phyloP scores from a whole-genome alignment of 306 rosid genomes.

The Pyrus communis region DNA sequence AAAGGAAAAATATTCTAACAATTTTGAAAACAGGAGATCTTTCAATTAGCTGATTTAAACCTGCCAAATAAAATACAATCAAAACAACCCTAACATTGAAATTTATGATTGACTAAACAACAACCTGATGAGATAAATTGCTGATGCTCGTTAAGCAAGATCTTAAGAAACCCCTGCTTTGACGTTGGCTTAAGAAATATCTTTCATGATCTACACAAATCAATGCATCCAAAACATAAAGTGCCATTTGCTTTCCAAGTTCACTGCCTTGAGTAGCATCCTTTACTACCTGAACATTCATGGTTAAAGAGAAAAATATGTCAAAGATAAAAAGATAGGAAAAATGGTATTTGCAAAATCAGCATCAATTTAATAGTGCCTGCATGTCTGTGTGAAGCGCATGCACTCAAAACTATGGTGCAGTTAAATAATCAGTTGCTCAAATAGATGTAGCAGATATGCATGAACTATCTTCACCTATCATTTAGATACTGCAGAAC shows the following conservation, averaged over 20 bases:
- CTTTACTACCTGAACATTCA: constrained; percentile 60
- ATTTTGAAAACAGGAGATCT: neutral
- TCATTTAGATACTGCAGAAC: neutral
- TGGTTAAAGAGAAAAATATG: constrained; percentile 13
- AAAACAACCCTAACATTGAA: neutral
- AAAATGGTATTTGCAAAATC: neutral
- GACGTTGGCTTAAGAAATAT: constrained; percentile 81
- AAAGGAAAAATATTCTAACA: neutral
- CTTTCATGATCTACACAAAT: constrained; percentile 80
- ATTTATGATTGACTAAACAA: constrained; percentile 14
- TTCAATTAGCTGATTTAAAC: neutral
- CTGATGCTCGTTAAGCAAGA: constrained; percentile 72
- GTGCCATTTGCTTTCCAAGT: constrained; percentile 83
- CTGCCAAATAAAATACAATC: neutral
- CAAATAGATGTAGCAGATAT: neutral
- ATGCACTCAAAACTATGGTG: neutral
- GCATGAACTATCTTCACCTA: neutral
- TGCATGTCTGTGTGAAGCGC: neutral
- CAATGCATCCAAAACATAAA: constrained; percentile 80
- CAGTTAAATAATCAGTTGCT: neutral
- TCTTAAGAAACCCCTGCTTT: constrained; percentile 85
- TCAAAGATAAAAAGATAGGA: neutral
- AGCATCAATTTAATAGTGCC: neutral
- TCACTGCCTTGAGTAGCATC: constrained; percentile 93
- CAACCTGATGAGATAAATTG: constrained; percentile 77